Evolutionary conservation across 305 asterid species (phyloP), one percentile per base, ranked within the genome.

Genomic region (Lippia alba): DNA sequence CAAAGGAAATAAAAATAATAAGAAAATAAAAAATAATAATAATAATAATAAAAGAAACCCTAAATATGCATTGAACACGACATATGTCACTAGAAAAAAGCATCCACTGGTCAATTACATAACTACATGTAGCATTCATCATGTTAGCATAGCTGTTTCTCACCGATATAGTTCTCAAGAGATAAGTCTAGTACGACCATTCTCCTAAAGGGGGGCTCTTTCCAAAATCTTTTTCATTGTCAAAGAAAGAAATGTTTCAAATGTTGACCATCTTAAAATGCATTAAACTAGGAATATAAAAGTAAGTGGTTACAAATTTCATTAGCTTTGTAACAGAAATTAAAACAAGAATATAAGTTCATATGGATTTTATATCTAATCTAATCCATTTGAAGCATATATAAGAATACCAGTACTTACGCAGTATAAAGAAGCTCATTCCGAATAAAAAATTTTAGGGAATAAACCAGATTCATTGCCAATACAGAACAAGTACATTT

Each of bases 131-230:
- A 50, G 51, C 59, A 76, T 44, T 30, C 48, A 14, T 17, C 57
- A 60, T 8, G 8, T 44, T 64, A 30, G 18, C 61, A 51, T 54
- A 64, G 69, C 68, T 14, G 69, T 32, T 61, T 71, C 68, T 61
- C 56, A 63, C 20, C 17, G 12, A 19, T 24, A 69, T 18, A 50
- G 67, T 61, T 64, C 73, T 36, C 14, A 48, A 14, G 10, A 63
- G 8, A 40, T 18, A 58, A 61, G 69, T 64, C 55, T 69, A 57
- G 8, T 45, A 61, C 30, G 24, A 39, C 39, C 48, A 57, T 19
- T 24, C 7, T 60, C 59, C 51, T n/a, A 40, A 45, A 34, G 57
- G 30, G 30, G 30, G 70, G 46, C 33, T n/a, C 49, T 44, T 54
- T 51, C 36, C 16, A 20, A 64, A 39, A 32, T 20, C 19, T 69